Evolutionary conservation across 495 filamentous ascomycete genomes (phyloP).

Genomic region (Pyrenula massariospora): DNA sequence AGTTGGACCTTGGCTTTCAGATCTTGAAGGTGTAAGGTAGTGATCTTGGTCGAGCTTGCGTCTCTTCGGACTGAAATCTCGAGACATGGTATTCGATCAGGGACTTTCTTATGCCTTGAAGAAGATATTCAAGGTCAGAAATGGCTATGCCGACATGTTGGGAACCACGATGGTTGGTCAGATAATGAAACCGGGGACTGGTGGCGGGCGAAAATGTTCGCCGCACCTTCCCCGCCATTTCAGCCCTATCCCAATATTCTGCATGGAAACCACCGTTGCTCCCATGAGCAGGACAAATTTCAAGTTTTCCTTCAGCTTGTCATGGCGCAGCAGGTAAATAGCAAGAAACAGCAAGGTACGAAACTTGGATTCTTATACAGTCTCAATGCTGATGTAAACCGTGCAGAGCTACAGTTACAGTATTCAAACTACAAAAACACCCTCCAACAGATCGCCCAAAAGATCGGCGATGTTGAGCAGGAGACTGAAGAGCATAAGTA

Average conservation of each 20-base stretch:
- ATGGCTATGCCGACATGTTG: too few relatives aligned
- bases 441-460: conserved; percentile 84
- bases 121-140: too few relatives aligned
- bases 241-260: too few relatives aligned
- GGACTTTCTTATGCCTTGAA: too few relatives aligned
- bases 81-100: conserved; percentile 11
- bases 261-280: too few relatives aligned
- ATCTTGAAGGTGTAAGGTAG: conserved; percentile 17
- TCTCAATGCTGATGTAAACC: conserved; percentile 9
- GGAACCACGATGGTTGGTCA: neutral
- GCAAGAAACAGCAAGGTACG: conserved; percentile 78
- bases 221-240: neutral
- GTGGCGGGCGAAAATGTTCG: neutral
- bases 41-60: conserved; percentile 50
- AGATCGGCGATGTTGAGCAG: conserved; percentile 94
- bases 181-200: too few relatives aligned
- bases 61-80: conserved; percentile 41
- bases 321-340: conserved; percentile 28
- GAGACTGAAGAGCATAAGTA: conserved; percentile 98
- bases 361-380: conserved; percentile 3
- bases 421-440: conserved; percentile 94
- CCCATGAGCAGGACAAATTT: too few relatives aligned
- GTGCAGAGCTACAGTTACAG: conserved; percentile 77
- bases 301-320: neutral
- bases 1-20: conserved; percentile 15